Conservation (phyloP, 2,329 filamentous ascomycete genomes). For the Ceratocystis colombiana region DNA sequence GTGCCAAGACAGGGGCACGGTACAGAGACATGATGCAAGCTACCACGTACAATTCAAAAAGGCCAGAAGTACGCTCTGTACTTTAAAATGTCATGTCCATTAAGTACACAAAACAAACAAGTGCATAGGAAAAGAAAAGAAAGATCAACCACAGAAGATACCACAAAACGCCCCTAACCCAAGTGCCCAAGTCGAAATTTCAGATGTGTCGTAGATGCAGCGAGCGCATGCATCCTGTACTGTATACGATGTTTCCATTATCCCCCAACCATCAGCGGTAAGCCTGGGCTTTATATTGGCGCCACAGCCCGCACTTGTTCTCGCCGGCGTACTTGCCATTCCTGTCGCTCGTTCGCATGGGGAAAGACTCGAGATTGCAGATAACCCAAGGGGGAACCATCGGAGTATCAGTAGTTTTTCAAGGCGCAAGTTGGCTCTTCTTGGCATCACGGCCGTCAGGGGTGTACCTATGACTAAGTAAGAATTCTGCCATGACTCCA, state of each 20-base stretch:
- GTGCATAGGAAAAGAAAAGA: background rate
- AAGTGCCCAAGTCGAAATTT: constrained; percentile 12
- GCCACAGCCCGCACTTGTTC: background rate
- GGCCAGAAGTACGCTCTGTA: background rate
- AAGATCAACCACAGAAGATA: background rate
- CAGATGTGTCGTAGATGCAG: background rate
- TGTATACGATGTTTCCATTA: background rate
- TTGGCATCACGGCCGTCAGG: constrained; percentile 54
- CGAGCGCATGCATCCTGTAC: background rate
- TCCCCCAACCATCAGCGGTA: no score
- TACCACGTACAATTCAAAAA: background rate
- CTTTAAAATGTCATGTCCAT: background rate
- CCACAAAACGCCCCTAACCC: constrained; percentile 5
- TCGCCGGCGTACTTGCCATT: background rate
- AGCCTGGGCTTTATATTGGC: no score
- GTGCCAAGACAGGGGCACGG: background rate
- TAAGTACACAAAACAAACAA: background rate
- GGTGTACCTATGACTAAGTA: constrained; percentile 41
- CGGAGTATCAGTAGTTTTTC: background rate
- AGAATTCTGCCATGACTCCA: constrained; percentile 16
- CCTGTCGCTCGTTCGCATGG: background rate
- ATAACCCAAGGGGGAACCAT: background rate
- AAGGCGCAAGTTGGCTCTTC: constrained; percentile 40
- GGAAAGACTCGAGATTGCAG: background rate
- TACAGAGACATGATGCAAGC: background rate